A percentile compares a stretch with the other conserved stretches of the same genome.
Conservation (phyloP, 441 rosid genomes). For the Euphorbia celastroides region DNA sequence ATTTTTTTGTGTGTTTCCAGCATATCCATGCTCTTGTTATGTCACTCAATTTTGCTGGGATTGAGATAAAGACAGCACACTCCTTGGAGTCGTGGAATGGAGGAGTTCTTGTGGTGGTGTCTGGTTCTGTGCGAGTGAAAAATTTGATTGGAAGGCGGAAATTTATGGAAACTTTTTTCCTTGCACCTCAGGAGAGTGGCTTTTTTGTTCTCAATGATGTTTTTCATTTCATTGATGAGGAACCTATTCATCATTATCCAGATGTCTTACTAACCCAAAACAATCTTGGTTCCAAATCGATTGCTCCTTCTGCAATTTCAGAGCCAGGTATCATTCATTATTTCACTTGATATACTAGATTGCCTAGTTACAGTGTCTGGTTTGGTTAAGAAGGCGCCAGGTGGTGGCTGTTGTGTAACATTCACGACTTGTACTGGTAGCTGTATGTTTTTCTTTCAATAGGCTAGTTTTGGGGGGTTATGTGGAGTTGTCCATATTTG, state of each 20-base stretch:
- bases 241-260: slow-evolving; percentile 44
- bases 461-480: background rate
- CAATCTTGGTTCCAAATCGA: slow-evolving; percentile 35
- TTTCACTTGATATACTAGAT: slow-evolving; percentile 1
- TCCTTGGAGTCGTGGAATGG: slow-evolving; percentile 82
- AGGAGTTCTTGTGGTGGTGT: slow-evolving; percentile 81
- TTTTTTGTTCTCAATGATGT: slow-evolving; percentile 89
- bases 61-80: slow-evolving; percentile 65
- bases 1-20: slow-evolving; percentile 34
- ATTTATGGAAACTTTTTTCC: slow-evolving; percentile 87
- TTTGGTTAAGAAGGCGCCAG: background rate
- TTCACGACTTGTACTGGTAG: background rate
- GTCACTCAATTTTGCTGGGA: slow-evolving; percentile 54
- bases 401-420: background rate
- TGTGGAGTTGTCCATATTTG: background rate
- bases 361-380: background rate
- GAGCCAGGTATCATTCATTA: slow-evolving; percentile 40
- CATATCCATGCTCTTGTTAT: slow-evolving; percentile 69
- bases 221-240: slow-evolving; percentile 66
- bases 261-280: slow-evolving; percentile 36
- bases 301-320: slow-evolving; percentile 27
- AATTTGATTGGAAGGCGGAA: slow-evolving; percentile 56
- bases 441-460: background rate
- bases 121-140: slow-evolving; percentile 63
- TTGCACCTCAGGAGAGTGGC: slow-evolving; percentile 90